Evolutionary conservation across 2,329 filamentous ascomycete genomes (phyloP).

Genomic region (Immersiporthe knoxdaviesiana): DNA sequence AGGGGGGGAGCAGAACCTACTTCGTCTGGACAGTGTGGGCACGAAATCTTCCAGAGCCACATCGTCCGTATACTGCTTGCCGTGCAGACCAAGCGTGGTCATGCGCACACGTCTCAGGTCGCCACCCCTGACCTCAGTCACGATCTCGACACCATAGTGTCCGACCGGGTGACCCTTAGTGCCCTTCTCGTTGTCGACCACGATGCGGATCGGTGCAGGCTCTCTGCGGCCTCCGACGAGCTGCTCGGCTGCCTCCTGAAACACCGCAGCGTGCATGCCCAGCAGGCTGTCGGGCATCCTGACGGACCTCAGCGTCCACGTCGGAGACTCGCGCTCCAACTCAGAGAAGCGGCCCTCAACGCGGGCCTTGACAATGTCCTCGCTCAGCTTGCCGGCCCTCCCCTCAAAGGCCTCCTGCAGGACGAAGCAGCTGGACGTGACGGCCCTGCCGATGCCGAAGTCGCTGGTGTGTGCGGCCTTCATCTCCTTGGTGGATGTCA

Average conservation of each 20-base stretch:
- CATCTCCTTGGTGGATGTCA: slow-evolving; percentile 67
- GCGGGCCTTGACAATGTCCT: slow-evolving; percentile 84
- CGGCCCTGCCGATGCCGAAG: slow-evolving; percentile 51
- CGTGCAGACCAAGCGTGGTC: slow-evolving; percentile 66
- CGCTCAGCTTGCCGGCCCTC: slow-evolving; percentile 74
- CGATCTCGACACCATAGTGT: slow-evolving; percentile 72
- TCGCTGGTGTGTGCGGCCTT: slow-evolving; percentile 56
- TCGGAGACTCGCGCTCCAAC: slow-evolving; percentile 76
- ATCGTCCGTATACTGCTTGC: slow-evolving; percentile 73
- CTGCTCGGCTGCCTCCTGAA: slow-evolving; percentile 68
- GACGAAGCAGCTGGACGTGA: slow-evolving; percentile 69
- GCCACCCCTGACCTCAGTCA: slow-evolving; percentile 62
- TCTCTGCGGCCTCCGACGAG: slow-evolving; percentile 67
- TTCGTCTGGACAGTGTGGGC: slow-evolving; percentile 72
- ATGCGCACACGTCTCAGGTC: slow-evolving; percentile 55
- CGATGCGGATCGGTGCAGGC: slow-evolving; percentile 70
- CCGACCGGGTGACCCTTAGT: slow-evolving; percentile 68
- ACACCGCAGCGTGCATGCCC: slow-evolving; percentile 68
- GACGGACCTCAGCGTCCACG: slow-evolving; percentile 78
- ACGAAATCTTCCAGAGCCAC: slow-evolving; percentile 74
- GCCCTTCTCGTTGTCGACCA: slow-evolving; percentile 71
- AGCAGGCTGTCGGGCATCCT: slow-evolving; percentile 64
- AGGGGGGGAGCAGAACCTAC: slow-evolving; percentile 52
- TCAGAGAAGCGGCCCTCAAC: slow-evolving; percentile 86
- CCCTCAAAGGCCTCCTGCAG: slow-evolving; percentile 78